A percentile compares a stretch with the other conserved stretches of the same genome.
Conservation (phyloP, 257 asterid species). For the Solanum infundibuliforme region DNA sequence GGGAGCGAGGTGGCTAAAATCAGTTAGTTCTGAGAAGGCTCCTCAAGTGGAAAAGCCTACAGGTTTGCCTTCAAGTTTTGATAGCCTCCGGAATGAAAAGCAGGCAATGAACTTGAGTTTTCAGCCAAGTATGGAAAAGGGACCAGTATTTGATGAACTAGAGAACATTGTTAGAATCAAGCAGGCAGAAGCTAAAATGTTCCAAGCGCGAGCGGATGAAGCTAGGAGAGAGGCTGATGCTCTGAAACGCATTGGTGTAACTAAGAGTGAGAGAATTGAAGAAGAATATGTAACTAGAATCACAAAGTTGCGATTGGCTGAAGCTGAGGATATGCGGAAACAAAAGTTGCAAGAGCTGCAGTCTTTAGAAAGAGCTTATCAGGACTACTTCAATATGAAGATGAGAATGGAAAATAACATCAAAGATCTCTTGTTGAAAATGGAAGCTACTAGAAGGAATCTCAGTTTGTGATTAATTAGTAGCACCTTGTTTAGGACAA, state of each 20-base stretch:
- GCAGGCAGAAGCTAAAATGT: constrained; percentile 89
- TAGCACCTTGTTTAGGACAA: background rate
- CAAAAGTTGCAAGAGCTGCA: constrained; percentile 80
- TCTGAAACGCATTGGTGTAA: constrained; percentile 48
- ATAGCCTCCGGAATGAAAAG: constrained; percentile 30
- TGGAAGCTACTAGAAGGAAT: constrained; percentile 85
- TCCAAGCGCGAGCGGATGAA: constrained; percentile 81
- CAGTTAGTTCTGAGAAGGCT: constrained; percentile 34
- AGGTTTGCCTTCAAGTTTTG: constrained; percentile 28
- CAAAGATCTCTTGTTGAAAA: constrained; percentile 75
- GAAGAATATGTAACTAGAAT: constrained; percentile 64
- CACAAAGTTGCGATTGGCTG: constrained; percentile 54
- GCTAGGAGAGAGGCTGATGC: constrained; percentile 89
- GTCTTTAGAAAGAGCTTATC: constrained; percentile 54
- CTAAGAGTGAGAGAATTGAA: constrained; percentile 64
- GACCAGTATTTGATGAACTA: constrained; percentile 65
- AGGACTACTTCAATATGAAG: constrained; percentile 75
- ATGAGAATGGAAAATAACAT: constrained; percentile 87
- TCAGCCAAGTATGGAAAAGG: constrained; percentile 28
- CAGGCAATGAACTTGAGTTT: constrained; percentile 26
- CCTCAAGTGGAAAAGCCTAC: constrained; percentile 41
- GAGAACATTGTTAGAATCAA: constrained; percentile 89
- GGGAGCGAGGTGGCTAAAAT: constrained; percentile 54
- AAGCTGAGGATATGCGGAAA: constrained; percentile 87
- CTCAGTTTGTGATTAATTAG: constrained; percentile 30